Percentiles rank a stretch among this genome's conserved stretches.
These are phyloP conservation scores for Pichia exigua DNA, from an alignment of 805 yeast species.

Conservation along the genomic window DNA sequence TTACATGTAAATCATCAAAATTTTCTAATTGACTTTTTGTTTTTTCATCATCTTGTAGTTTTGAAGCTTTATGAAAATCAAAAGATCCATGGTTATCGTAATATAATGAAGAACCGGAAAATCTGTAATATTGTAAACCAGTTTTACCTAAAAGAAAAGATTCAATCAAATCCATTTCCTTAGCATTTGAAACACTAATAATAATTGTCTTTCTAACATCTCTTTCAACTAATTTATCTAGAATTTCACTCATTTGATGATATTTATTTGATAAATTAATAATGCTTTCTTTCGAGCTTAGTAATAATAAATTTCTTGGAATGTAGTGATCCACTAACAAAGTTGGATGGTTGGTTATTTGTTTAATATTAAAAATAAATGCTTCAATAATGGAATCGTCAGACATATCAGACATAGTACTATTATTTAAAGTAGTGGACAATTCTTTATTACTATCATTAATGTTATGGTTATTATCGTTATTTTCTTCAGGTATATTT, in stretches of 20 bases:
- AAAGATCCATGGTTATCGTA: conserved; percentile 28
- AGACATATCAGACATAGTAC: conserved; percentile 18
- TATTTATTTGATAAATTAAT: conserved; percentile 54
- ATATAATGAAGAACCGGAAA: conserved; percentile 53
- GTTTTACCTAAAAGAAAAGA: conserved; percentile 68
- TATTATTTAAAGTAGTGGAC: not conserved
- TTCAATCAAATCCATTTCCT: conserved; percentile 73
- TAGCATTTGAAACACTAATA: conserved; percentile 52
- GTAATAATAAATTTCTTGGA: conserved; percentile 58
- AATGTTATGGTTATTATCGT: not conserved
- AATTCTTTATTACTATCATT: not conserved
- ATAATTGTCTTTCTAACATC: conserved; percentile 25
- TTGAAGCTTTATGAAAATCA: conserved; percentile 19
- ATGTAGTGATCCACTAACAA: conserved; percentile 69
- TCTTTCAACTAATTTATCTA: conserved; percentile 29
- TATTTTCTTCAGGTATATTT: not conserved
- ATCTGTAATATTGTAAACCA: conserved; percentile 50
- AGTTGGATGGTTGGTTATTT: conserved; percentile 60
- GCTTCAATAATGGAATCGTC: conserved; percentile 33
- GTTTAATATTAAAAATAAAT: conserved; percentile 37
- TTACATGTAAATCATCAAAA: not conserved
- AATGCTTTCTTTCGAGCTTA: conserved; percentile 55
- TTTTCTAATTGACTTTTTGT: not conserved
- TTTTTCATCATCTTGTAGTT: conserved; percentile 1
- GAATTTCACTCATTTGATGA: conserved; percentile 41